These are phyloP conservation scores for Cutaneotrichosporon mucoides DNA, from an alignment of 1,284 basidiomycete genomes.

Conservation along the genomic window DNA sequence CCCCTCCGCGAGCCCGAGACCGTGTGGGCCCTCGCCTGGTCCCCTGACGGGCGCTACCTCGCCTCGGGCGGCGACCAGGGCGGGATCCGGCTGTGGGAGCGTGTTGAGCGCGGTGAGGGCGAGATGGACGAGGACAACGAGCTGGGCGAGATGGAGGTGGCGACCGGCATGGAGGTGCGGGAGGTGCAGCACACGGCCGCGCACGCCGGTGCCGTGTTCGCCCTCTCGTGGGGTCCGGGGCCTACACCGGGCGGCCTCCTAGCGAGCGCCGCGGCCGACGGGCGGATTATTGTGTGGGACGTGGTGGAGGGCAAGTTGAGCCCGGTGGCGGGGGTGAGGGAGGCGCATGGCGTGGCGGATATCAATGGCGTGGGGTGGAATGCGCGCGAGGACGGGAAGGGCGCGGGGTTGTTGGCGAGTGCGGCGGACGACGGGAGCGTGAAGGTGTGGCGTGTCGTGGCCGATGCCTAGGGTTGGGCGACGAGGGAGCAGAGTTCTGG, in stretches of 20 bases:
- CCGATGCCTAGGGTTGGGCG: not conserved
- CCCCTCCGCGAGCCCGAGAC: conserved; percentile 55
- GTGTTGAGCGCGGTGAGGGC: conserved; percentile 27
- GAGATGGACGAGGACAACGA: conserved; percentile 19
- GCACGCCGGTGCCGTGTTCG: conserved; percentile 41
- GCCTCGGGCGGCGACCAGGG: conserved; percentile 55
- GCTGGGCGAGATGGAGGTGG: conserved; percentile 4
- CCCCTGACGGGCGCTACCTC: conserved; percentile 74
- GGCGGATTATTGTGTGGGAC: conserved; percentile 54
- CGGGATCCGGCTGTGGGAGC: conserved; percentile 53
- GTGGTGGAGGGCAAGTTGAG: conserved; percentile 30
- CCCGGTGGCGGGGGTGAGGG: conserved; percentile 33
- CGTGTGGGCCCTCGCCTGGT: conserved; percentile 81
- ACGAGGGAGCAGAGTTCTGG: too few relatives aligned
- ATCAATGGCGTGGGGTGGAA: conserved; percentile 56
- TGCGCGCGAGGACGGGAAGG: conserved; percentile 30
- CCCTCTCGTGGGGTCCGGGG: conserved; percentile 1
- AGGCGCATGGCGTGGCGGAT: conserved; percentile 53
- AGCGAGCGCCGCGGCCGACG: conserved; percentile 56
- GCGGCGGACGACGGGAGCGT: conserved; percentile 57
- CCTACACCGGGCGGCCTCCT: conserved; percentile 50
- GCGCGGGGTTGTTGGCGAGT: conserved; percentile 51
- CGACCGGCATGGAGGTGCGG: conserved; percentile 5
- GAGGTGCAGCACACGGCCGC: conserved; percentile 39
- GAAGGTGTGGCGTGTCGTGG: conserved; percentile 52